phyloP scores from a whole-genome alignment of 192 early-diverging fungal genomes.

The Coemansia sp. region DNA sequence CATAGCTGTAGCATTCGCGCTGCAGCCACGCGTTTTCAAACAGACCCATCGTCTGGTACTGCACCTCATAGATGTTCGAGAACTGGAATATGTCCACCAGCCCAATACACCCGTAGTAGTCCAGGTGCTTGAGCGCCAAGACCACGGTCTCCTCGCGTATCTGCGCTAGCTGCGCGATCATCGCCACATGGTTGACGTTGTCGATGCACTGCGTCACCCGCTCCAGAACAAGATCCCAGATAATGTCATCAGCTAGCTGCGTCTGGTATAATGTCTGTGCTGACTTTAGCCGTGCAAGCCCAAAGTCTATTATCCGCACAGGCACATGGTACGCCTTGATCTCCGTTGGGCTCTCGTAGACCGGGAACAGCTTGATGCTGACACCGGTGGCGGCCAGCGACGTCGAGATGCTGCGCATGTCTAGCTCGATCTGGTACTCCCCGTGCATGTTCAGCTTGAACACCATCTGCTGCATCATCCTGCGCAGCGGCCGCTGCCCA shows the following conservation, averaged over 20 bases:
- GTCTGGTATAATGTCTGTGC: slow-evolving; percentile 62
- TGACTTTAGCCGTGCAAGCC: slow-evolving; percentile 31
- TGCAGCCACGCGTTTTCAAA: slow-evolving; percentile 61
- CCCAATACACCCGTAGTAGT: slow-evolving; percentile 91
- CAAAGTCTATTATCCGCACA: slow-evolving; percentile 40
- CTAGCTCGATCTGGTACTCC: slow-evolving; percentile 51
- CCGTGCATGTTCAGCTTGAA: slow-evolving; percentile 45
- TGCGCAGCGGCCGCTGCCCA: slow-evolving; percentile 21
- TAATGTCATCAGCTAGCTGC: slow-evolving; percentile 61
- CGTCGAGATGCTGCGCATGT: slow-evolving; percentile 39
- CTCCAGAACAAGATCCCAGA: slow-evolving; percentile 92
- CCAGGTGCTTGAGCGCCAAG: slow-evolving; percentile 82
- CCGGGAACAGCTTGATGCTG: slow-evolving; percentile 52
- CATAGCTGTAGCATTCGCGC: slow-evolving; percentile 74
- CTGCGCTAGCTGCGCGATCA: slow-evolving; percentile 77
- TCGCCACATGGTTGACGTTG: slow-evolving; percentile 78
- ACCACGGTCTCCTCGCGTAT: slow-evolving; percentile 73
- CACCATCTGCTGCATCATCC: slow-evolving; percentile 51
- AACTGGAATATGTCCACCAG: slow-evolving; percentile 96
- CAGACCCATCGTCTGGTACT: slow-evolving; percentile 56
- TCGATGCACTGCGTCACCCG: slow-evolving; percentile 78
- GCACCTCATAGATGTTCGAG: slow-evolving; percentile 76
- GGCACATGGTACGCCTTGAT: slow-evolving; percentile 43
- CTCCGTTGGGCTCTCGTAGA: slow-evolving; percentile 29
- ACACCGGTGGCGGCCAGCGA: slow-evolving; percentile 36